phyloP scores from a whole-genome alignment of 305 asterid genomes.

The Fraxinus floribunda region DNA sequence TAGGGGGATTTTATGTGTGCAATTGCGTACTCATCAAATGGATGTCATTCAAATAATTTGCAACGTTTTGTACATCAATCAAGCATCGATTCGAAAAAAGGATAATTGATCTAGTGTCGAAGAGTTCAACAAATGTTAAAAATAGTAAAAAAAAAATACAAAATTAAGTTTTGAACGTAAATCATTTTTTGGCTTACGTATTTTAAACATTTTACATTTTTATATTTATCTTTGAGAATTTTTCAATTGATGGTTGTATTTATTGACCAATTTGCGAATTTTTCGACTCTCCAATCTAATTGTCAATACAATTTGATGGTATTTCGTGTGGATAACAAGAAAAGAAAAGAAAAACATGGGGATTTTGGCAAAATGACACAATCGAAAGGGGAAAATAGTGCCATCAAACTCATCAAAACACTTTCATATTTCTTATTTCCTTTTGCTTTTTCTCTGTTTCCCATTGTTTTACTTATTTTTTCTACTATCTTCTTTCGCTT shows the following conservation, averaged over 20 bases:
- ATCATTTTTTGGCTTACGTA: neutral
- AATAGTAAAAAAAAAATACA: neutral
- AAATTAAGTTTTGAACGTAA: neutral
- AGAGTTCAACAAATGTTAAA: neutral
- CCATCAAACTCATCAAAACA: constrained; percentile 33
- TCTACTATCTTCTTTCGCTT: neutral
- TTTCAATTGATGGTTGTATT: neutral
- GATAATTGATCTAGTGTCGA: neutral
- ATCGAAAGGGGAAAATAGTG: constrained; percentile 26
- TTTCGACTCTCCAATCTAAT: neutral
- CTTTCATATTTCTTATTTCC: neutral
- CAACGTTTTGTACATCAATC: too few relatives aligned
- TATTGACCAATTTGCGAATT: neutral
- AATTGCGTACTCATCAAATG: neutral
- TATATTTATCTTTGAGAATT: neutral
- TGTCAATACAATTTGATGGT: neutral
- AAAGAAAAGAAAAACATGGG: neutral
- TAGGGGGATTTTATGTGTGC: neutral
- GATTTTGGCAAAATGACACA: constrained; percentile 7
- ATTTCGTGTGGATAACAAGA: neutral
- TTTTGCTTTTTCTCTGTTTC: neutral
- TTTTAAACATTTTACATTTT: neutral
- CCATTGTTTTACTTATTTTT: neutral
- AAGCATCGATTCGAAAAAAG: neutral
- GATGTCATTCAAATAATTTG: too few relatives aligned